Base-by-base conservation (phyloP, 2,329 filamentous ascomycete species). In the Calonectria honghensis region DNA sequence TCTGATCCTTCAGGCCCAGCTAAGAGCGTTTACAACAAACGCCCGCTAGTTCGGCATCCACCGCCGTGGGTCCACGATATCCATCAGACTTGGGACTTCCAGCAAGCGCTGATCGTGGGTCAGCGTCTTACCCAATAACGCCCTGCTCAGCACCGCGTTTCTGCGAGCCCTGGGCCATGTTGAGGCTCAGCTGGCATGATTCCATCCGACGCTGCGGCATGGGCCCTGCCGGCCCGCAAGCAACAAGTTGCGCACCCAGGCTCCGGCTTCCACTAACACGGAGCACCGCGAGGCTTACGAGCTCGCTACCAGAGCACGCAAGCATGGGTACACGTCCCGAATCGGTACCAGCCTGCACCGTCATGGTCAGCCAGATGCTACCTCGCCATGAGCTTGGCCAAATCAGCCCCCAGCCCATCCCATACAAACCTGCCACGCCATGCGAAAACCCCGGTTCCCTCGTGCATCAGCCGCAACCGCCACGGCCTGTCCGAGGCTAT, bases 101-200 rank as follows among this genome's bases (percentile, higher is more conserved):
- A 20, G 3, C 57, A 63, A 63, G 57, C 39, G 57, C 57, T 63
- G 57, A 63, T 63, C 27, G 39, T 41, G 57, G 57, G 57, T 63
- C 57, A 63, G 57, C 57, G 35, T 63, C 57, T 63, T 29, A 41
- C 57, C 37, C 57, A 41, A 39, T 27, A 9, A 41, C 24, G 24
- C 1, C 37, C 24, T 9, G 20, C 39, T 3, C 2, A 29, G 2
- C 6, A 27, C 6, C 14, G 5, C 24, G 35, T 27, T 41, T 14
- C n/a, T 7, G 35, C 24, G 20, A 63, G 37, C 14, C 35, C 24
- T 29, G 35, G 57, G 24, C 57, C 57, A 29, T 29, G 3, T 24
- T 24, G 35, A 63, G 35, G 35, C 57, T 63, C 57, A 39, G 37
- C 24, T 41, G 20, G n/a, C 35, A 41, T 27, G 35, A 4, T 16